Base-by-base conservation (phyloP, 352 stramenopile genomes). In the Globisporangium emineosum region DNA sequence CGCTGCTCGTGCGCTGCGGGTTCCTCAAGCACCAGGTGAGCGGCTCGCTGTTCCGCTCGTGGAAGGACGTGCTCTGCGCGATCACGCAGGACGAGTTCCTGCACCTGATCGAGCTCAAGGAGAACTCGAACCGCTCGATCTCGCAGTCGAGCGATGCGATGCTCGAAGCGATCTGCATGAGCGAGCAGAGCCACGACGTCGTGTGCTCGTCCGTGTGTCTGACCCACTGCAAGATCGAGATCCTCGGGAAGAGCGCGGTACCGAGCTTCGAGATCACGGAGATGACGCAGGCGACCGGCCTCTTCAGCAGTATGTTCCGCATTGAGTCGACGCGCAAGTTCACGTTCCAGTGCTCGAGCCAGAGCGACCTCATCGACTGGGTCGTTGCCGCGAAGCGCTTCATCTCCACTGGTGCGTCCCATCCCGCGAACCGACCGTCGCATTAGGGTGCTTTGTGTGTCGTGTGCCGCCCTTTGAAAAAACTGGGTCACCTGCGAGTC, bases 361-460 rank as follows among this genome's bases (percentile, higher is more conserved):
- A 93, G 55, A 81, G 68, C 55, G 83, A 94, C 56, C 64, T 94
- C 5, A 82, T 94, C 64, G 86, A 92, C 51, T 94, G 86, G 86
- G 79, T 93, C 21, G 82, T 94, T 21, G 81, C 83, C 8, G 79
- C 82, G 37, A 88, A 91, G 68, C 74, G 66, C 17, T 88, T 93
- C 53, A 83, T 91, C 60, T 78, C 80, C 15, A 66, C 75, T 2
- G 68, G 77, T 21, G 74, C 74, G 27, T 79, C 72, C 13, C 45
- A 79, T 76, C 60, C 67, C 62, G 53, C 77, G 66, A 73, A 57
- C 17, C 50, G 53, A 35, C 50, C 52, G 19, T 47, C 53, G 12
- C 40, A 50, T 13, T 65, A 52, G 19, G 37, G 2, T n/a, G 37
- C 37, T 15, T 8, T 9, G 7, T 15, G 13, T 21, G 37, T 45